Base-by-base conservation (phyloP, 2,329 filamentous ascomycete genomes). In the Elsinoe necatrix region DNA sequence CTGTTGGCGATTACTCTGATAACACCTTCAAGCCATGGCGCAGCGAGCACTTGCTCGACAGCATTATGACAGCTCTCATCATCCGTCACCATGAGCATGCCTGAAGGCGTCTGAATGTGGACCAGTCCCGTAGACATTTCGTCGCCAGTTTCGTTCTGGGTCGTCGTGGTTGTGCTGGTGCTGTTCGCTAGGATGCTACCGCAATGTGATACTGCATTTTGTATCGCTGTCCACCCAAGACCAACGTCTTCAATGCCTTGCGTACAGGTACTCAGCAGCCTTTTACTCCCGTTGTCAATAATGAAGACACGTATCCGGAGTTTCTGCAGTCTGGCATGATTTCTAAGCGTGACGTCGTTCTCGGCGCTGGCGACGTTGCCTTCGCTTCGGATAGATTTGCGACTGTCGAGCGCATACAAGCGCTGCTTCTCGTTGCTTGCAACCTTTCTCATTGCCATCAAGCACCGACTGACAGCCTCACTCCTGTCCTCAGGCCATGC, bases 341-440 rank as follows among this genome's bases (percentile, higher is more conserved):
- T 4, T 37, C 5, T 4, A n/a, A 7, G 3, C 12, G 34, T 37
- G 34, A 3, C 34, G 14, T 37, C 14, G 12, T 7, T 11, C 34
- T 11, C 14, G 14, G 9, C 12, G 29, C 5, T 31, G 29, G 29
- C 11, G 29, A 31, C 29, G 6, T 55, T 56, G 7, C 67, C 68
- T 8, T 67, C 73, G 60, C 78, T 80, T 39, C 79, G 72, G 1
- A 73, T 73, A 9, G 74, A 73, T 61, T 78, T 80, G 39, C 79
- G 72, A 1, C 76, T 78, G 64, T 80, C 77, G 27, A 80, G 75
- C 1, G 79, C 79, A 65, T 82, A 82, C 63, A 78, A 72, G 35
- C 79, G 71, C 63, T 82, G 79, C 21, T 79, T 71, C 64, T 82
- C 80, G 58, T 82, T 82, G 14, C 79, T 81, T 11, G 82, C 78